Base-by-base conservation (phyloP, 192 early-diverging fungal species). In the Backusella mclennaniae region DNA sequence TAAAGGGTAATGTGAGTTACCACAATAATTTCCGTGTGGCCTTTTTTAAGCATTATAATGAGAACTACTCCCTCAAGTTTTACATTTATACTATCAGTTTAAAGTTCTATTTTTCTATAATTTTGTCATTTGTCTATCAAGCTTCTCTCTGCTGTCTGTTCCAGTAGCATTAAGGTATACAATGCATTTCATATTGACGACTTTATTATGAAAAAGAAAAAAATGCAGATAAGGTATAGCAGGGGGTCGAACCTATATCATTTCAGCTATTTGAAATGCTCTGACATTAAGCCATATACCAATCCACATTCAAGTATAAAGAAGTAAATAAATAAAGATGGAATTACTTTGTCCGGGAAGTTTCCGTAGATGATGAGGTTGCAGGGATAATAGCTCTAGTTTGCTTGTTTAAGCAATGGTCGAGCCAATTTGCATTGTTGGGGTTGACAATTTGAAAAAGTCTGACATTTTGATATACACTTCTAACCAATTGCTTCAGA, bases 51-150 rank as follows among this genome's bases (percentile, higher is more conserved):
- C 66, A 67, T 67, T 67, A 67, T 67, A 35, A 67, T 67, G 66
- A 67, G 66, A 31, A 67, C 66, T 67, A 67, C 66, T 67, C 66
- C 66, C 66, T 67, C 35, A 35, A 35, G 35, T 35, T 35, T 4
- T 35, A 35, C 66, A 67, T 63, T 63, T 63, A 63, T 67, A 67
- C 66, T 67, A 67, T 67, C 66, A 35, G 66, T 67, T 67, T 31
- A 67, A 67, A 31, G 66, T 67, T 67, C 66, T 67, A 67, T 67
- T 67, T 67, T 67, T 67, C 66, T 67, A 67, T 67, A 67, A 67
- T 67, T 67, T 26, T n/a, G 66, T 33, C 33, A 67, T 67, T 67
- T 67, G 66, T 67, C 66, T 67, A 29, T 67, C 33, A 67, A 67
- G 35, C 66, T 31, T 67, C 66, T 67, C 66, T 67, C 66, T 67